Conservation (phyloP, 306 rosid species). For the Senna tora region DNA sequence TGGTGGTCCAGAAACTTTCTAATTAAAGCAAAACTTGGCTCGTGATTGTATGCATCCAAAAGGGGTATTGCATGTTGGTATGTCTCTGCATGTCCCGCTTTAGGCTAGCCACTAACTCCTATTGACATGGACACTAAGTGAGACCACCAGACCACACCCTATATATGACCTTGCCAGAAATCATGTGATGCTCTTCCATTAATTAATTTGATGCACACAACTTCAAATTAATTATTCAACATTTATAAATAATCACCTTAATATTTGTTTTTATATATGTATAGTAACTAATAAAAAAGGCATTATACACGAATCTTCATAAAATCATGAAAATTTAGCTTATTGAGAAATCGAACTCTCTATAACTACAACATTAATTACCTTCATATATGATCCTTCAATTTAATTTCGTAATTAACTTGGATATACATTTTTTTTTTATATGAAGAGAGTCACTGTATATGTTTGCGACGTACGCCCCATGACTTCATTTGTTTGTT, state of each 20-base stretch:
- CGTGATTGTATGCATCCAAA: slow-evolving; percentile 49
- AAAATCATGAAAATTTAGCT: no score
- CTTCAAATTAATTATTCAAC: no score
- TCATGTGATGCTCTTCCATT: slow-evolving; percentile 44
- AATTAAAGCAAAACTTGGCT: slow-evolving; percentile 22
- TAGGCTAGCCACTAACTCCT: slow-evolving; percentile 44
- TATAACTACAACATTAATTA: no score
- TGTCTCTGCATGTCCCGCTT: slow-evolving; percentile 54
- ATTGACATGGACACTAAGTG: slow-evolving; percentile 29
- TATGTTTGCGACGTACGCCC: not conserved
- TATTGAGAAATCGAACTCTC: no score
- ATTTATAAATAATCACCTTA: no score
- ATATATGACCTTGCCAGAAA: slow-evolving; percentile 10
- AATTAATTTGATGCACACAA: no score
- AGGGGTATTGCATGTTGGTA: slow-evolving; percentile 34
- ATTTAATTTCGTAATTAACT: no score
- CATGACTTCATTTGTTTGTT: slow-evolving; percentile 44
- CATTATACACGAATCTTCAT: no score
- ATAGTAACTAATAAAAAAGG: no score
- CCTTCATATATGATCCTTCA: no score
- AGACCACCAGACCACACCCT: slow-evolving; percentile 8
- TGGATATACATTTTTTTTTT: not conserved
- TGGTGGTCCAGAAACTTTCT: slow-evolving; percentile 41
- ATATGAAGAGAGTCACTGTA: not conserved
- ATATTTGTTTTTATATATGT: no score